Base-by-base conservation (phyloP, 1,284 basidiomycete species). In the Cryptococcus hybrid region DNA sequence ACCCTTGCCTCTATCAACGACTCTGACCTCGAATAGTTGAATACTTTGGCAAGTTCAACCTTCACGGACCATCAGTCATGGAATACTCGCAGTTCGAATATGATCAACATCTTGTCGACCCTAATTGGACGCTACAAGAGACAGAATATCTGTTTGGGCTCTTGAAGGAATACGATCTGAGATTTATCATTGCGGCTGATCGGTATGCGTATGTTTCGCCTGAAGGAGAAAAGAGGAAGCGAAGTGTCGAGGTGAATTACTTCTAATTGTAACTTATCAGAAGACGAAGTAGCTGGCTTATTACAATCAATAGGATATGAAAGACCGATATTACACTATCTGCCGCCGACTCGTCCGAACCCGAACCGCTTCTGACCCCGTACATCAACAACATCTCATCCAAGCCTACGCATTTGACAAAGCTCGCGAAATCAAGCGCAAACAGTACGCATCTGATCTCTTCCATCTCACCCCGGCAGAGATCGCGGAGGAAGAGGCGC, bases 41-140 rank as follows among this genome's bases (percentile, higher is more conserved):
- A 37, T 71, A 76, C 56, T 76, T 76, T 62, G 72, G 64, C 8
- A 60, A 61, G 42, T 76, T 75, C 65, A 73, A 73, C 57, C 45
- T 62, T 30, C 52, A 69, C 49, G 71, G 69, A 5, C 82, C 86
- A 0, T 83, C 84, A 7, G 78, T 84, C 1, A 92, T 89, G 79
- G 83, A 84, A 47, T 99, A 97, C 78, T 88, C 91, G 9, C 86
- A 88, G 67, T 90, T 93, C 60, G 96, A 99, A 79, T 99, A 99
- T 74, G 84, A 85, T 8, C 83, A 84, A 39, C 83, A 88, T 62
- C 80, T 98, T 2, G 52, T 64, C 86, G 93, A 98, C 73, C 81
- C 81, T 13, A 86, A 88, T 58, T 99, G 96, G 96, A 85, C 90
- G 0, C 88, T 88, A 64, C 91, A 94, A 68, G 94, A 99, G 79